Conservation (phyloP, 768 basidiomycete species). For the Boletus rubropictus region DNA sequence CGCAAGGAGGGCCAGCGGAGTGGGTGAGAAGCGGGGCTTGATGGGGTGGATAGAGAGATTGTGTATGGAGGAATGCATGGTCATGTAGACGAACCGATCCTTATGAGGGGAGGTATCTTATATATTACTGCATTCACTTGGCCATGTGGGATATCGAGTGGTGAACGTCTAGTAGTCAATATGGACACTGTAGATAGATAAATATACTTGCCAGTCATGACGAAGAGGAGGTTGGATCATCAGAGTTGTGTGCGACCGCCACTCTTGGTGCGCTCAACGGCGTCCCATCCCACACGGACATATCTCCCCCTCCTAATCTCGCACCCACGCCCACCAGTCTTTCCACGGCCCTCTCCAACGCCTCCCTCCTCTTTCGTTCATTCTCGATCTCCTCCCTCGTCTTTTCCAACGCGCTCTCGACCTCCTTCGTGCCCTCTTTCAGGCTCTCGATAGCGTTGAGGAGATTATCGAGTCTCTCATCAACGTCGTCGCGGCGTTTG, state of each 20-base stretch:
- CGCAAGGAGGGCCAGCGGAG: background rate
- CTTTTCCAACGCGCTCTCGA: conserved; percentile 39
- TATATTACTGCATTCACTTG: conserved; percentile 2
- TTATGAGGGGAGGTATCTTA: background rate
- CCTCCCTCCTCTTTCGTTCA: conserved; percentile 45
- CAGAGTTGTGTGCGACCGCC: conserved; percentile 23
- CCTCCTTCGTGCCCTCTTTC: conserved; percentile 34
- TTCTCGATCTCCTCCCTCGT: conserved; percentile 40
- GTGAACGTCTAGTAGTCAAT: conserved; percentile 1
- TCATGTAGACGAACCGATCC: conserved; percentile 18
- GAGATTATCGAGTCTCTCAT: conserved; percentile 64
- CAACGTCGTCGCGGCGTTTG: conserved; percentile 65
- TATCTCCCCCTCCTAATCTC: conserved; percentile 54
- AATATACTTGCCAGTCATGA: conserved; percentile 2
- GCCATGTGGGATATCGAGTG: background rate
- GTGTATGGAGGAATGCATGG: conserved; percentile 18
- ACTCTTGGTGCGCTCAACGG: conserved; percentile 47
- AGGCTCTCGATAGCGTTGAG: conserved; percentile 43
- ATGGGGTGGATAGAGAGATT: conserved; percentile 7
- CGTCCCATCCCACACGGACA: conserved; percentile 45
- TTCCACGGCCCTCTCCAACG: conserved; percentile 59
- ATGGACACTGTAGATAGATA: background rate
- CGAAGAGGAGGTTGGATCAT: background rate
- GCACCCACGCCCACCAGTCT: conserved; percentile 65
- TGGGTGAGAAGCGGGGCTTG: background rate